These are phyloP conservation scores for Ceratocystis eucalypticola DNA, from an alignment of 2,329 filamentous ascomycete genomes.

Conservation along the genomic window DNA sequence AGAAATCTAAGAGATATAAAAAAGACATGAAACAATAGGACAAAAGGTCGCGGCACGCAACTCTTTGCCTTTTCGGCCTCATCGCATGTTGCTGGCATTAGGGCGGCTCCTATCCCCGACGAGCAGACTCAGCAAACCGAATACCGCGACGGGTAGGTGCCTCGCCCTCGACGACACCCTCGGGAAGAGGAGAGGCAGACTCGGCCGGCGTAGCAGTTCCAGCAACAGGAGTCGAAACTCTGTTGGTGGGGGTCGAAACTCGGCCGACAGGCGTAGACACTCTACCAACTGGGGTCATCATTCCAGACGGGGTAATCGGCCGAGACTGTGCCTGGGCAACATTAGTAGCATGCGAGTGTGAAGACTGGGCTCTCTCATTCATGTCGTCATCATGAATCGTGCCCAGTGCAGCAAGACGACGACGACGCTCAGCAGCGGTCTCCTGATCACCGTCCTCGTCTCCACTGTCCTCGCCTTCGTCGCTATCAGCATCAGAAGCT, in stretches of 20 bases:
- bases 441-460: constrained; percentile 40
- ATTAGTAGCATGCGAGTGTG: constrained; percentile 40
- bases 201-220: constrained; percentile 34
- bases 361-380: constrained; percentile 57
- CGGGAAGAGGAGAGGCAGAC: constrained; percentile 31
- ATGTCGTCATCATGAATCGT: constrained; percentile 34
- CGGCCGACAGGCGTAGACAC: constrained; percentile 28
- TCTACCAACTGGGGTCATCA: constrained; percentile 31
- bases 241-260: constrained; percentile 37
- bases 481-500: not conserved
- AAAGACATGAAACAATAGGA: not conserved
- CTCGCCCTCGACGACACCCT: constrained; percentile 38
- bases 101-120: not conserved
- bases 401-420: constrained; percentile 61
- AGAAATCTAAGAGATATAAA: constrained; percentile 1
- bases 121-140: constrained; percentile 41
- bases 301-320: constrained; percentile 33
- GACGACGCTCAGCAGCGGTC: constrained; percentile 59
- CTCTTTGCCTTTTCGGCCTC: not conserved
- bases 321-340: constrained; percentile 37
- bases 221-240: constrained; percentile 29
- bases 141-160: constrained; percentile 42
- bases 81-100: not conserved
- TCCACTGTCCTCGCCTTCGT: constrained; percentile 43
- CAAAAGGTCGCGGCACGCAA: not conserved